Evolutionary conservation across 108 stramenopile genomes (phyloP).

Genomic region (Pseudonitzschia multistriata): DNA sequence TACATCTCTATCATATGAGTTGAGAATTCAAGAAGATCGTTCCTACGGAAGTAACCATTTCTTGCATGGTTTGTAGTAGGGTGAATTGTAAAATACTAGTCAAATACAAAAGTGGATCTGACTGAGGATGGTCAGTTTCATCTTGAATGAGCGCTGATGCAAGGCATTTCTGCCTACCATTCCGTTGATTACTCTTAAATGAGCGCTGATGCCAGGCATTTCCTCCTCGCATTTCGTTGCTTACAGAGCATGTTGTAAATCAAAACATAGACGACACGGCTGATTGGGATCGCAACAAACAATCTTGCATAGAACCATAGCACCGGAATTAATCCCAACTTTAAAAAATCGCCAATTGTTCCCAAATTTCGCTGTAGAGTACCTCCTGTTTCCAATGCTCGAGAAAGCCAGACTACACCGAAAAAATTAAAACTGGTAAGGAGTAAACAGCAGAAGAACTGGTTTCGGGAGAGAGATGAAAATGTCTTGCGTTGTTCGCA

Average conservation of each 20-base stretch:
- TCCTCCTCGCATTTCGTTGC: conserved; percentile 20
- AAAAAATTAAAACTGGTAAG: conserved; percentile 67
- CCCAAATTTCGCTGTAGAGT: conserved; percentile 34
- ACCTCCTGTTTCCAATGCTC: conserved; percentile 58
- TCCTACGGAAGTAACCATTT: no score
- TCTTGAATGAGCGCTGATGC: no score
- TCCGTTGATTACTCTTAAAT: background rate
- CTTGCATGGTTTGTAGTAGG: no score
- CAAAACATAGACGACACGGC: conserved; percentile 44
- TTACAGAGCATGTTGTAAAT: conserved; percentile 18
- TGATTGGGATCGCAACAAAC: conserved; percentile 55
- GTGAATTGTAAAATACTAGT: no score
- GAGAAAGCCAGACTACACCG: conserved; percentile 70
- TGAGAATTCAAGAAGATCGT: no score
- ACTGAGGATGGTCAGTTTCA: no score
- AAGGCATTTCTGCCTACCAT: background rate
- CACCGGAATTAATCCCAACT: conserved; percentile 37
- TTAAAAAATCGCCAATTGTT: conserved; percentile 17
- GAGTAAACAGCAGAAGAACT: conserved; percentile 63
- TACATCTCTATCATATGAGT: no score
- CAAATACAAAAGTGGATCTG: no score
- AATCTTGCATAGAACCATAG: conserved; percentile 68
- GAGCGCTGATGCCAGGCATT: conserved; percentile 9
- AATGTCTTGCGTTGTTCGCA: conserved; percentile 53
- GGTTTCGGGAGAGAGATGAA: conserved; percentile 48